Evolutionary conservation across 2,329 filamentous ascomycete genomes (phyloP).

Genomic region (Cladosporium phlei): DNA sequence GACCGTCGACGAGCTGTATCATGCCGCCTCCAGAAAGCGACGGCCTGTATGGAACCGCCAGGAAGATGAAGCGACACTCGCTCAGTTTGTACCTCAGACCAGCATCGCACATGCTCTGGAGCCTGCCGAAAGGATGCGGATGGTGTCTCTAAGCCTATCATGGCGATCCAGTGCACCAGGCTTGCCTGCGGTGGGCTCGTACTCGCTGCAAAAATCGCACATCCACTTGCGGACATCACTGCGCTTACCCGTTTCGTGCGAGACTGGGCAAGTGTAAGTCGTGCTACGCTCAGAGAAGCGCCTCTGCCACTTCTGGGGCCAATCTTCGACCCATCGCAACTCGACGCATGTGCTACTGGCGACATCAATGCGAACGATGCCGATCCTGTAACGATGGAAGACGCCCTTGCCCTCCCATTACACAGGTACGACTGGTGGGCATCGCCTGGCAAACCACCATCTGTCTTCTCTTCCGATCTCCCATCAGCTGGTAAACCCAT

Average conservation of each 20-base stretch:
- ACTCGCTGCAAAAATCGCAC: conserved; percentile 11
- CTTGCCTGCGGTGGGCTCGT: conserved; percentile 12
- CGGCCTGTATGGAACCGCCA: conserved; percentile 4
- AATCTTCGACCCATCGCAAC: not conserved
- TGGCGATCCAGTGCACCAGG: conserved; percentile 7
- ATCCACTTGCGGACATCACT: conserved; percentile 14
- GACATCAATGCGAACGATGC: not conserved
- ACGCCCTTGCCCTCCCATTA: conserved; percentile 6
- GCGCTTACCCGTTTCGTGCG: conserved; percentile 3
- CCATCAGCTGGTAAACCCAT: not conserved
- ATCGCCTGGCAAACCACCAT: conserved; percentile 2
- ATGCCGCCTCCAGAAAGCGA: not conserved
- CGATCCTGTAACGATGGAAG: not conserved
- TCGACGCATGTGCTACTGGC: conserved; percentile 3
- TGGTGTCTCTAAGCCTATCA: conserved; percentile 5
- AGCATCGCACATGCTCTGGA: conserved; percentile 7
- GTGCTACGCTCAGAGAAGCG: conserved; percentile 1
- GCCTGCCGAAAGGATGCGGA: not conserved
- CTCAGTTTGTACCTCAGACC: conserved; percentile 2
- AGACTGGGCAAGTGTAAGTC: conserved; percentile 11
- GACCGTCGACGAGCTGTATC: not conserved
- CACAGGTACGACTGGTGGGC: conserved; percentile 14
- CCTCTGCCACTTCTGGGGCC: not conserved
- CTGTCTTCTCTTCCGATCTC: not conserved
- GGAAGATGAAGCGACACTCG: not conserved